Percentiles rank a stretch among this genome's conserved stretches.
Conservation (phyloP, 495 filamentous ascomycete genomes). For the Neurospora intermedia region DNA sequence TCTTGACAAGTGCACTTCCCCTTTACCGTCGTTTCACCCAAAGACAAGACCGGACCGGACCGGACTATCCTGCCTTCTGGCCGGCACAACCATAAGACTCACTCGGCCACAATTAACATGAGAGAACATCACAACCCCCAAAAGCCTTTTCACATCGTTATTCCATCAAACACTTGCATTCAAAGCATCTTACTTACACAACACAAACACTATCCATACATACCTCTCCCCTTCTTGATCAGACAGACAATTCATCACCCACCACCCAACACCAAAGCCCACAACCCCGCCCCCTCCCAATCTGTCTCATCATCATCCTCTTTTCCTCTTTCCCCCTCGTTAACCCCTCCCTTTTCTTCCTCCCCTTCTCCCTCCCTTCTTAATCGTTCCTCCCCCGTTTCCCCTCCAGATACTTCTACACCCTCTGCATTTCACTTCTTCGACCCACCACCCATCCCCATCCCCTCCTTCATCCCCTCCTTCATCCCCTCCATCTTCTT, state of each 20-base stretch:
- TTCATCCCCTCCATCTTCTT: slow-evolving; percentile 15
- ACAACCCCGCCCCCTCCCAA: not conserved
- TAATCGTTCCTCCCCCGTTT: not conserved
- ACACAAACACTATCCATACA: not conserved
- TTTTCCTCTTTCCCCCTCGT: not conserved
- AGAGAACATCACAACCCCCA: too few species aligned
- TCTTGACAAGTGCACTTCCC: too few species aligned
- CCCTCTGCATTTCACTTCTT: slow-evolving; percentile 5
- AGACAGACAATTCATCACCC: not conserved
- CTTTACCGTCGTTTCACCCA: too few species aligned
- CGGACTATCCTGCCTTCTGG: too few species aligned
- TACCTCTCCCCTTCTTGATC: not conserved
- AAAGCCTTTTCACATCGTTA: too few species aligned
- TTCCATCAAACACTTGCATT: too few species aligned
- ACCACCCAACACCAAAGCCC: not conserved
- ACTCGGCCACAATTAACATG: too few species aligned
- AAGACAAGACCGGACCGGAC: too few species aligned
- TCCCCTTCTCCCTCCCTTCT: not conserved
- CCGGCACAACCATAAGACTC: too few species aligned
- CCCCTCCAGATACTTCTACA: too few species aligned
- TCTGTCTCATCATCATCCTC: not conserved
- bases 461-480: slow-evolving; percentile 11
- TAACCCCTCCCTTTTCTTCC: not conserved
- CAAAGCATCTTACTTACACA: too few species aligned
- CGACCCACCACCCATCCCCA: not conserved